These are phyloP conservation scores for Stagonosporopsis cucurbitacearum DNA, from an alignment of 2,329 filamentous ascomycete species.

Conservation along the genomic window DNA sequence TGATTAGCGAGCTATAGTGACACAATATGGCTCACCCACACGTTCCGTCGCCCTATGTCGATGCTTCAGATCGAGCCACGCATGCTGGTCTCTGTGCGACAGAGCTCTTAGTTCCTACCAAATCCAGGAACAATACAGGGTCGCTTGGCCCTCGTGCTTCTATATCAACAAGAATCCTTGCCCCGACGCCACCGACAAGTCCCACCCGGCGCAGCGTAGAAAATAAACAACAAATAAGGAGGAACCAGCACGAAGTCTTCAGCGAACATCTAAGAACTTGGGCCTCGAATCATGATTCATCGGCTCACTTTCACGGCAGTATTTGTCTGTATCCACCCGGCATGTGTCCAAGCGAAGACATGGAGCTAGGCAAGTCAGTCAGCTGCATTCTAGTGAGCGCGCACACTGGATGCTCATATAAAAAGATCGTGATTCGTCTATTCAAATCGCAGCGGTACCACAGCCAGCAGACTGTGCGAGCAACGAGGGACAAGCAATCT, in stretches of 20 bases:
- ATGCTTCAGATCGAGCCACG: neutral
- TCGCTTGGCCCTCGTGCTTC: neutral
- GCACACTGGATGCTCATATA: conserved; percentile 23
- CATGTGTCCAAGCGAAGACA: conserved; percentile 3
- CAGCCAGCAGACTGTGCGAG: neutral
- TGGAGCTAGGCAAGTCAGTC: conserved; percentile 37
- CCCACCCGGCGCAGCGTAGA: conserved; percentile 20
- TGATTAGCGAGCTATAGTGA: neutral
- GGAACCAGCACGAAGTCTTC: conserved; percentile 29
- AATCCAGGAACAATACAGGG: neutral
- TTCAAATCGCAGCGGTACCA: conserved; percentile 27
- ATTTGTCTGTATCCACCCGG: conserved; percentile 28
- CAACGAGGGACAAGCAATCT: neutral
- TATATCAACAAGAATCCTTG: neutral
- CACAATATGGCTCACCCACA: neutral
- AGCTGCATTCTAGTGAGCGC: conserved; percentile 33
- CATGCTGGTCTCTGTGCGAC: neutral
- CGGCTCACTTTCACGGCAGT: conserved; percentile 37
- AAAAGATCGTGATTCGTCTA: conserved; percentile 34
- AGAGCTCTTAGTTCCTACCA: neutral
- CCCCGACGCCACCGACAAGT: conserved; percentile 10
- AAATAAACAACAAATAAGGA: conserved; percentile 27
- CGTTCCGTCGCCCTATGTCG: neutral
- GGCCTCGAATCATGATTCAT: conserved; percentile 39
- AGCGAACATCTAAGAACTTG: conserved; percentile 34